Conservation (phyloP, 1,284 basidiomycete species). For the Mycocalia duriaeana region DNA sequence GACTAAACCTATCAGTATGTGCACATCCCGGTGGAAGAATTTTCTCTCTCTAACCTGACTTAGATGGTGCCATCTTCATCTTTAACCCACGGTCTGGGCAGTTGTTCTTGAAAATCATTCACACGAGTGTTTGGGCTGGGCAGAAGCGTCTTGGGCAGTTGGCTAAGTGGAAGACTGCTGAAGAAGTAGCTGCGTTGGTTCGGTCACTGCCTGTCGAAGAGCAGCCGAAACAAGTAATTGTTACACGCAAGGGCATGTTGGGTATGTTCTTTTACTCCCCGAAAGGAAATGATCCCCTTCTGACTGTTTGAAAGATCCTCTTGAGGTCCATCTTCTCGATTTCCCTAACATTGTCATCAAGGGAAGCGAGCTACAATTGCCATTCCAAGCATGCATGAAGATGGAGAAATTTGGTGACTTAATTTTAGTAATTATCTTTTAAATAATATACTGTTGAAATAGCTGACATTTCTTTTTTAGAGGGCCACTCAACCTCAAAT, state of each 20-base stretch:
- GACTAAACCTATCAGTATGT: slow-evolving; percentile 94
- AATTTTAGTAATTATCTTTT: slow-evolving; percentile 58
- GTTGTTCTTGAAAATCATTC: slow-evolving; percentile 97
- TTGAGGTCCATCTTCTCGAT: slow-evolving; percentile 97
- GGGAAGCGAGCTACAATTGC: slow-evolving; percentile 95
- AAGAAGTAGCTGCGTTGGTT: slow-evolving; percentile 98
- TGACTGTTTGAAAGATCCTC: slow-evolving; percentile 55
- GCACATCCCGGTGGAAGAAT: not conserved
- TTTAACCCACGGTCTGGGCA: slow-evolving; percentile 99
- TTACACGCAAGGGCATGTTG: slow-evolving; percentile 99
- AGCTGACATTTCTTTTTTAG: slow-evolving; percentile 28
- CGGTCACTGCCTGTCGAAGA: slow-evolving; percentile 98
- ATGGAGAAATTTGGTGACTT: slow-evolving; percentile 99
- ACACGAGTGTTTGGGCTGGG: slow-evolving; percentile 99
- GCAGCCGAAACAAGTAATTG: slow-evolving; percentile 99
- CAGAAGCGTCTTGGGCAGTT: slow-evolving; percentile 99
- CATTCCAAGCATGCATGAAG: slow-evolving; percentile 99
- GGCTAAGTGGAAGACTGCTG: slow-evolving; percentile 99
- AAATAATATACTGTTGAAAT: not conserved
- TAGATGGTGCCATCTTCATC: slow-evolving; percentile 97
- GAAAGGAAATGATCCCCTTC: not conserved
- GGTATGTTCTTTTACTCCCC: slow-evolving; percentile 38
- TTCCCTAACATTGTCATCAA: slow-evolving; percentile 99
- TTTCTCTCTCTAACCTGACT: slow-evolving; percentile 3
- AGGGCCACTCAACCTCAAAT: slow-evolving; percentile 98